Evolutionary conservation across 305 asterid species (phyloP).

Genomic region (Fraxinus sp.): DNA sequence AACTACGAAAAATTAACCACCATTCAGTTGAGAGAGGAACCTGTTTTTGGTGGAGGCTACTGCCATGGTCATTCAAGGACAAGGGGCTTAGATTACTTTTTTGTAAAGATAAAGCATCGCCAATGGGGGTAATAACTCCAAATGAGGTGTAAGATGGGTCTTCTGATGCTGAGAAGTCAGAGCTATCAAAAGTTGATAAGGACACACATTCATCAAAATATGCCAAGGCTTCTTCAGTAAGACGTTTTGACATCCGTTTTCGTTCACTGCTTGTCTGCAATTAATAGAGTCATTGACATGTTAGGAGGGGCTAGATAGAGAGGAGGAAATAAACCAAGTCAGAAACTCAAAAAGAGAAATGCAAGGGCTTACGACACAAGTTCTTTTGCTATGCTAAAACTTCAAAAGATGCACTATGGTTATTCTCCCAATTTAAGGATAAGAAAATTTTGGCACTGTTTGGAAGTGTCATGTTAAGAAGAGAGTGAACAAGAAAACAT

Average conservation of each 20-base stretch:
- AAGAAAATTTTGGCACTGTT: not conserved
- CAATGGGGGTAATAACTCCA: constrained; percentile 29
- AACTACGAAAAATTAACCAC: constrained; percentile 16
- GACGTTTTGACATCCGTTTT: constrained; percentile 67
- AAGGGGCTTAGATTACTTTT: constrained; percentile 37
- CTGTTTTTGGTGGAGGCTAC: constrained; percentile 40
- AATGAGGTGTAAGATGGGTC: constrained; percentile 50
- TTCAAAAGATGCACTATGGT: not conserved
- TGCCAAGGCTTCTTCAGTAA: constrained; percentile 84
- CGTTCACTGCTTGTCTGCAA: constrained; percentile 81
- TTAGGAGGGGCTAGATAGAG: constrained; percentile 10
- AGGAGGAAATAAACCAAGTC: not conserved
- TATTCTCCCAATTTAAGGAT: not conserved
- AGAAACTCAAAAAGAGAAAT: not conserved
- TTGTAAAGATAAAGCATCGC: constrained; percentile 31
- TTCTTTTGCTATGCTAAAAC: not conserved
- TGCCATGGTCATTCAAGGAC: constrained; percentile 30
- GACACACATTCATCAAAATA: constrained; percentile 94
- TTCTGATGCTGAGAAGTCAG: constrained; percentile 95
- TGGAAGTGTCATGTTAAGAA: not conserved
- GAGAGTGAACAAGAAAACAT: not conserved
- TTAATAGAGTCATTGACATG: constrained; percentile 11
- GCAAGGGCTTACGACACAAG: not conserved
- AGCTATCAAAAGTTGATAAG: constrained; percentile 87
- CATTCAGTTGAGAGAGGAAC: constrained; percentile 34